Percentiles rank a stretch among this genome's conserved stretches.
phyloP scores from a whole-genome alignment of 805 yeast species.

The Torulaspora microellipsoides region DNA sequence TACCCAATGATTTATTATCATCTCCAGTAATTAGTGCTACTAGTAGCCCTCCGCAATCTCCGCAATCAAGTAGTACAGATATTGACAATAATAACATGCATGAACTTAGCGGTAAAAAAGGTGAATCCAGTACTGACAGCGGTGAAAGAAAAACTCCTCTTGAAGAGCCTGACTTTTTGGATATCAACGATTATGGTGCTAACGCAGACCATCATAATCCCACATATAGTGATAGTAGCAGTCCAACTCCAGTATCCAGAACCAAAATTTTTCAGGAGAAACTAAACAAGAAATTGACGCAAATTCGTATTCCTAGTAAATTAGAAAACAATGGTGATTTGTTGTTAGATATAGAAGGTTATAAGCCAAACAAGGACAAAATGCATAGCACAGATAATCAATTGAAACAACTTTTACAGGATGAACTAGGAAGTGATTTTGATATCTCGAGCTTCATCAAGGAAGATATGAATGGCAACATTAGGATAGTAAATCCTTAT shows the following conservation, averaged over 20 bases:
- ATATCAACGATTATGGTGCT: constrained; percentile 21
- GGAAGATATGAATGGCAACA: constrained; percentile 64
- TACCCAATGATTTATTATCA: constrained; percentile 75
- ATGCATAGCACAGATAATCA: constrained; percentile 71
- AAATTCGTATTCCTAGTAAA: constrained; percentile 79
- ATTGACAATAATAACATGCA: constrained; percentile 25
- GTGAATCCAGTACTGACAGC: neutral
- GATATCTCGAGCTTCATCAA: constrained; percentile 44
- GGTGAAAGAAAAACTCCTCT: constrained; percentile 9
- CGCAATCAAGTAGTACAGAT: constrained; percentile 16
- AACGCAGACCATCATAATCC: constrained; percentile 1
- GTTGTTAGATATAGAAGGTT: constrained; percentile 91
- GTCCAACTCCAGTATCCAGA: constrained; percentile 10
- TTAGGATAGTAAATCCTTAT: constrained; percentile 47
- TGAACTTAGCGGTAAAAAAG: constrained; percentile 22
- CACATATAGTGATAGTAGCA: neutral
- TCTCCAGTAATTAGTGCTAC: constrained; percentile 76
- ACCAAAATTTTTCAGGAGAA: constrained; percentile 32
- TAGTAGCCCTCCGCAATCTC: constrained; percentile 51
- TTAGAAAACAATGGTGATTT: constrained; percentile 87
- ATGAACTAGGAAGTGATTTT: constrained; percentile 60
- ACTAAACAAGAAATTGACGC: constrained; percentile 58
- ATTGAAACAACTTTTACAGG: constrained; percentile 65
- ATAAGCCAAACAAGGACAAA: constrained; percentile 79
- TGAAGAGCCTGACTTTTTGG: constrained; percentile 35